Evolutionary conservation across 2,329 filamentous ascomycete genomes (phyloP).

Genomic region (Fusarium sp.): DNA sequence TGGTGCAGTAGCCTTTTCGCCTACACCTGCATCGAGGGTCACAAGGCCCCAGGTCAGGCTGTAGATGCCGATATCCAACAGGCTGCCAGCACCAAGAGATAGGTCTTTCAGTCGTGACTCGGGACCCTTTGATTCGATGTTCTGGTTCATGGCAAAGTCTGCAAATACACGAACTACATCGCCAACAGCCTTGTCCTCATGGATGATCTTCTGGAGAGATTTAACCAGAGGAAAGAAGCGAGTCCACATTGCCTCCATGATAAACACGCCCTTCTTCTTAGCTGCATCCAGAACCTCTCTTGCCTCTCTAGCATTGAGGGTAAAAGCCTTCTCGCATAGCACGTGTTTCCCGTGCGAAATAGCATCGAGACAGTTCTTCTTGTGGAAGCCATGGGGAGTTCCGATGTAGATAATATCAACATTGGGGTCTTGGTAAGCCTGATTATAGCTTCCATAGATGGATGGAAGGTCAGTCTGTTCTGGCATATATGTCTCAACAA

Average conservation of each 20-base stretch:
- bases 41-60: conserved; percentile 52
- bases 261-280: conserved; percentile 50
- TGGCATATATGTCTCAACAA: conserved; percentile 7
- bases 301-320: conserved; percentile 52
- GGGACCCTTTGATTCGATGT: conserved; percentile 44
- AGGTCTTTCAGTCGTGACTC: conserved; percentile 50
- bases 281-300: conserved; percentile 52
- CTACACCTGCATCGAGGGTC: conserved; percentile 44
- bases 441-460: conserved; percentile 52
- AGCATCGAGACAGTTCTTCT: conserved; percentile 54
- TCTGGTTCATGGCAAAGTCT: conserved; percentile 52
- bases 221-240: conserved; percentile 53
- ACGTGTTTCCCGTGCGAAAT: conserved; percentile 55
- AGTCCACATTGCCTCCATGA: conserved; percentile 59
- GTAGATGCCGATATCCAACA: conserved; percentile 58
- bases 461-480: conserved; percentile 33
- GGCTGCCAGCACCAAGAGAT: conserved; percentile 52
- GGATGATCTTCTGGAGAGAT: conserved; percentile 48
- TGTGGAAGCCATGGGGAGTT: conserved; percentile 56
- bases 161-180: conserved; percentile 50
- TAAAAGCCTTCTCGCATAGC: conserved; percentile 58
- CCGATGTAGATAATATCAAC: conserved; percentile 59
- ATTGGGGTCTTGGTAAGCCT: conserved; percentile 51
- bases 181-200: conserved; percentile 53
- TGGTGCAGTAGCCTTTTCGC: conserved; percentile 40